Conservation (phyloP, 2,329 filamentous ascomycete genomes). For the Claviceps digitariae region DNA sequence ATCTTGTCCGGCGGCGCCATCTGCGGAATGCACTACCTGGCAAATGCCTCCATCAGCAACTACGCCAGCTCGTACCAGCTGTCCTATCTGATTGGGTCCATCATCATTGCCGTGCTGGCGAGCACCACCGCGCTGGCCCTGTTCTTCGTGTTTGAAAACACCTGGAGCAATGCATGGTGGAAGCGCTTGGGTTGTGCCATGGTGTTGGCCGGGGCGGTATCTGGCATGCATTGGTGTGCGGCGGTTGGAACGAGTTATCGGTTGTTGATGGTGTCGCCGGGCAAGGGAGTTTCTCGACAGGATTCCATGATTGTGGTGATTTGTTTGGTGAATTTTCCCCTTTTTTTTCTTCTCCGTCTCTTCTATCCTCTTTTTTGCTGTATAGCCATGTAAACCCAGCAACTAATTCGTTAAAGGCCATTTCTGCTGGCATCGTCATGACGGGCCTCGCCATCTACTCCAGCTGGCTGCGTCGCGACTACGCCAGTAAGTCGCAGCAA, state of each 20-base stretch:
- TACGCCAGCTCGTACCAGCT: slow-evolving; percentile 50
- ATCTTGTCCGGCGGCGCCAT: slow-evolving; percentile 60
- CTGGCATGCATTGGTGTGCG: slow-evolving; percentile 77
- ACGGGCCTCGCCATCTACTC: slow-evolving; percentile 34
- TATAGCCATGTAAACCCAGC: not conserved
- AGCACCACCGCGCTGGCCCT: slow-evolving; percentile 55
- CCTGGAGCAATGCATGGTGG: slow-evolving; percentile 69
- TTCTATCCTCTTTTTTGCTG: not conserved
- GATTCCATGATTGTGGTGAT: slow-evolving; percentile 47
- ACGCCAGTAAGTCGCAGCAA: slow-evolving; percentile 46
- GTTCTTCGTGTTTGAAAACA: slow-evolving; percentile 63
- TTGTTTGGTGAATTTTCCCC: slow-evolving; percentile 40
- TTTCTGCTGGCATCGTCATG: slow-evolving; percentile 47
- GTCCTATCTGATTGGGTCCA: slow-evolving; percentile 51
- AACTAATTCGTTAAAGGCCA: slow-evolving; percentile 29
- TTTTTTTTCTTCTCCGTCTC: not conserved
- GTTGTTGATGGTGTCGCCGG: slow-evolving; percentile 28
- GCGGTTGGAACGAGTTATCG: slow-evolving; percentile 55
- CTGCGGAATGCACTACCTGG: slow-evolving; percentile 75
- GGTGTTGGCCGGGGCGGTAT: slow-evolving; percentile 60
- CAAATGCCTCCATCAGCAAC: slow-evolving; percentile 66
- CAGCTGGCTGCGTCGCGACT: slow-evolving; percentile 32
- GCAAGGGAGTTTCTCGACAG: slow-evolving; percentile 7
- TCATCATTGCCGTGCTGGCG: slow-evolving; percentile 56
- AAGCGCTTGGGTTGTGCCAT: slow-evolving; percentile 53